phyloP scores from a whole-genome alignment of 192 early-diverging fungal species.

The Kickxella alabastrina region DNA sequence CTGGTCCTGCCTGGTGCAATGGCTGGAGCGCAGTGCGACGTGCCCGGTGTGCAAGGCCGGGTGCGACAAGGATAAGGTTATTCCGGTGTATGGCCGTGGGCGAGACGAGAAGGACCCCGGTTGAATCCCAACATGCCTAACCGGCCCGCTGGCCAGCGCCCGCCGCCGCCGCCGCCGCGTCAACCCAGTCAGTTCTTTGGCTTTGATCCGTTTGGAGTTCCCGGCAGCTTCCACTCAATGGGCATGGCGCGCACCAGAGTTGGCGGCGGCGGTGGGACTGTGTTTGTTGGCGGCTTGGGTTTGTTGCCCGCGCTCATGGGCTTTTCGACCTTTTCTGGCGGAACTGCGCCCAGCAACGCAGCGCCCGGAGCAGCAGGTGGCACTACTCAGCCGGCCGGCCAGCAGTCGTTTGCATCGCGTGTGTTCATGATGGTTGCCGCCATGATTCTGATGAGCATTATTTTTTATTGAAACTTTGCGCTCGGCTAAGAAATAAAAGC shows the following conservation, averaged over 20 bases:
- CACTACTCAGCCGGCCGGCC: conserved; percentile 41
- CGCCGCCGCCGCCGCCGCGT: conserved; percentile 63
- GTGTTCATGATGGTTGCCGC: conserved; percentile 79
- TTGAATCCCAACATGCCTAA: conserved; percentile 55
- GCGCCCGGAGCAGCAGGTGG: background rate
- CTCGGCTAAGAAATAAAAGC: too few species aligned
- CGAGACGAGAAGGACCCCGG: conserved; percentile 71
- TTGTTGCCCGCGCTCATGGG: conserved; percentile 71
- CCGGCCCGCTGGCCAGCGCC: conserved; percentile 75
- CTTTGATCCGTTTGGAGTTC: conserved; percentile 56
- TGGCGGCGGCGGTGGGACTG: conserved; percentile 37
- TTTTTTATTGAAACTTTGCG: conserved; percentile 77
- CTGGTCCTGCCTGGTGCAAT: conserved; percentile 71
- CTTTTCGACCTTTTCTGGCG: conserved; percentile 40
- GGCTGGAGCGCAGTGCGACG: conserved; percentile 72
- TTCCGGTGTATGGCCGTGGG: conserved; percentile 78
- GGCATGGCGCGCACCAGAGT: conserved; percentile 37
- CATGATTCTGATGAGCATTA: conserved; percentile 70
- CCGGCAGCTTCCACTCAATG: conserved; percentile 54
- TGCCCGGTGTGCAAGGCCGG: conserved; percentile 86
- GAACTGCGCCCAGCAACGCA: conserved; percentile 9
- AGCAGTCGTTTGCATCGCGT: conserved; percentile 77
- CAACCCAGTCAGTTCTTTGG: conserved; percentile 56
- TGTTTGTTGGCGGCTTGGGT: conserved; percentile 65
- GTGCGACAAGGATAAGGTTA: conserved; percentile 77